Evolutionary conservation across 768 basidiomycete species (phyloP).

Genomic region (Austroboletus eburneus): DNA sequence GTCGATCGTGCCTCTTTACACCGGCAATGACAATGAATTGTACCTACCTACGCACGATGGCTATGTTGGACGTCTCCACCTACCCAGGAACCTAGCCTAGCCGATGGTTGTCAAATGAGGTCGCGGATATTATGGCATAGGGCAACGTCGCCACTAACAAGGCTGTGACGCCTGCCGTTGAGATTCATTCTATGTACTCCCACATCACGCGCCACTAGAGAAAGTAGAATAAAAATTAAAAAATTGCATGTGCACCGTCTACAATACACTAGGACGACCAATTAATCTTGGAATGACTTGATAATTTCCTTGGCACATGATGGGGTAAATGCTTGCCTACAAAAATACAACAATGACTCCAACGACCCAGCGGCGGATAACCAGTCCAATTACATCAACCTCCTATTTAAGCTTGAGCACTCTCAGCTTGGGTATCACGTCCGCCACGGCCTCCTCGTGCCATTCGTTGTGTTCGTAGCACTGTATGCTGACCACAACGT

Average conservation of each 20-base stretch:
- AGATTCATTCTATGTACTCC: no score
- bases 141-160: constrained; percentile 1
- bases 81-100: constrained; percentile 3
- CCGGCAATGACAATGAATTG: not conserved
- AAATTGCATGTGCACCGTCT: not conserved
- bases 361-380: not conserved
- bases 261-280: constrained; percentile 2
- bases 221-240: not conserved
- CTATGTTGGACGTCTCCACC: constrained; percentile 7
- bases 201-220: constrained; percentile 2
- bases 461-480: constrained; percentile 10
- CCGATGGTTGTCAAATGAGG: not conserved
- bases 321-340: not conserved
- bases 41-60: constrained; percentile 4
- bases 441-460: constrained; percentile 22
- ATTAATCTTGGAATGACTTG: not conserved
- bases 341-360: no score
- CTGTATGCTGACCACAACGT: constrained; percentile 14
- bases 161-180: constrained; percentile 12
- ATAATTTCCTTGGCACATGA: not conserved
- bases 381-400: not conserved
- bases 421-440: constrained; percentile 30
- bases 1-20: not conserved
- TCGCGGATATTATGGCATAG: constrained; percentile 11
- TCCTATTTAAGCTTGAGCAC: constrained; percentile 19